Conservation (phyloP, 2,329 filamentous ascomycete genomes). For the Pezicula radicicola region DNA sequence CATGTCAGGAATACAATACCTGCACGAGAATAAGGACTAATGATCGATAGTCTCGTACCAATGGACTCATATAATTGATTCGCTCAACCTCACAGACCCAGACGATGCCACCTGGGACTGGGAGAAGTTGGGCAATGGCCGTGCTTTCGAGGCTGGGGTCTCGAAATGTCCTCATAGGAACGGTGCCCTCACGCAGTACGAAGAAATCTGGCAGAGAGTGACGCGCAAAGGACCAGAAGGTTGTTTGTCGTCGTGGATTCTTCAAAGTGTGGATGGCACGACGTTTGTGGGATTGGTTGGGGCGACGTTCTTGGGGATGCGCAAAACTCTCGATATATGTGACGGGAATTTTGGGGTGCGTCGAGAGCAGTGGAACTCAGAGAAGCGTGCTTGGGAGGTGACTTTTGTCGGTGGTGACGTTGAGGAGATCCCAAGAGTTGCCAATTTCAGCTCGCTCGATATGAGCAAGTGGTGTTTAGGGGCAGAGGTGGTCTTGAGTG, state of each 20-base stretch:
- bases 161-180: constrained; percentile 33
- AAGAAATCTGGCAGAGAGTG: constrained; percentile 4
- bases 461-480: too few relatives aligned
- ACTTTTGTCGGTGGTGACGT: background rate
- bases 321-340: background rate
- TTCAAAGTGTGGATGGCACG: constrained; percentile 3
- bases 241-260: constrained; percentile 5
- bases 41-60: constrained; percentile 25
- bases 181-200: constrained; percentile 21
- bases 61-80: constrained; percentile 35
- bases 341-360: background rate
- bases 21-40: background rate
- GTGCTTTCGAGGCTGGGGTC: constrained; percentile 33
- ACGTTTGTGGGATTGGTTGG: constrained; percentile 1
- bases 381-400: background rate
- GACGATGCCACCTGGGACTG: constrained; percentile 33
- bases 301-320: constrained; percentile 1
- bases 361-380: background rate
- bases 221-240: constrained; percentile 2
- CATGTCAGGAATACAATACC: constrained; percentile 23
- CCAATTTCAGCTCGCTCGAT: background rate
- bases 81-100: constrained; percentile 27
- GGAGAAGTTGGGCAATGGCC: constrained; percentile 30
- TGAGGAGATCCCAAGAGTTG: background rate
- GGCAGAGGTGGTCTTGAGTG: too few relatives aligned